These are phyloP conservation scores for Sugiyamaella xylanicola DNA, from an alignment of 1,139 yeast genomes.

Conservation along the genomic window DNA sequence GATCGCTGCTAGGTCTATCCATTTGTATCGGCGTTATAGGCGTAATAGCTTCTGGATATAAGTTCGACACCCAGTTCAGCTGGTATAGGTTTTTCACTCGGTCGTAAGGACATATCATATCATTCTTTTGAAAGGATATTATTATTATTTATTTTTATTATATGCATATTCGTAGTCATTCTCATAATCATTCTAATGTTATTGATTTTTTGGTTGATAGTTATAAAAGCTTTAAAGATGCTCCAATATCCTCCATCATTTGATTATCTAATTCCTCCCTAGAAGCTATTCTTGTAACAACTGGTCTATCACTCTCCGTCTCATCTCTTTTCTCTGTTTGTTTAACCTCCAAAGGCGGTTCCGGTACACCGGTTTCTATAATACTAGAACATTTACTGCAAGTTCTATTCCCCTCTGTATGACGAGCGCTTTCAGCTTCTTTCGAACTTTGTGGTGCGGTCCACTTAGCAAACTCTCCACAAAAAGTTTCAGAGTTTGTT, in stretches of 20 bases:
- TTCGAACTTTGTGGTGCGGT: neutral
- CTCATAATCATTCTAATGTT: neutral
- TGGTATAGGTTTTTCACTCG: slow-evolving; percentile 13
- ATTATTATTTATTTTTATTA: slow-evolving; percentile 9
- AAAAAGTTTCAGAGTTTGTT: slow-evolving; percentile 21
- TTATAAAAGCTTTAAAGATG: slow-evolving; percentile 18
- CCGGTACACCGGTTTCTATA: too few relatives aligned
- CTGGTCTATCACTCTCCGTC: neutral
- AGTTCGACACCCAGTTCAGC: slow-evolving; percentile 19
- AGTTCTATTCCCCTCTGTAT: neutral
- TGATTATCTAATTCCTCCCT: slow-evolving; percentile 20
- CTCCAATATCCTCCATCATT: slow-evolving; percentile 21
- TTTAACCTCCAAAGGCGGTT: neutral
- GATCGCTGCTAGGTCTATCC: slow-evolving; percentile 23
- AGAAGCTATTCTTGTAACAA: slow-evolving; percentile 9
- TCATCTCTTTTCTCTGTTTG: neutral
- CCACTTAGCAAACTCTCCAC: slow-evolving; percentile 25
- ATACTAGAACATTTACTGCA: slow-evolving; percentile 8
- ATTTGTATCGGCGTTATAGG: slow-evolving; percentile 29
- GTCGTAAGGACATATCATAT: neutral
- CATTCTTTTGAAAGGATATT: neutral
- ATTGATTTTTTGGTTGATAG: neutral
- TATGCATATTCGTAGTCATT: slow-evolving; percentile 1
- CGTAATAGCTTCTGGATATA: slow-evolving; percentile 22
- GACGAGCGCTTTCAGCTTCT: neutral